Base-by-base conservation (phyloP, 2,329 filamentous ascomycete species). In the Hymenoscyphus occultus region DNA sequence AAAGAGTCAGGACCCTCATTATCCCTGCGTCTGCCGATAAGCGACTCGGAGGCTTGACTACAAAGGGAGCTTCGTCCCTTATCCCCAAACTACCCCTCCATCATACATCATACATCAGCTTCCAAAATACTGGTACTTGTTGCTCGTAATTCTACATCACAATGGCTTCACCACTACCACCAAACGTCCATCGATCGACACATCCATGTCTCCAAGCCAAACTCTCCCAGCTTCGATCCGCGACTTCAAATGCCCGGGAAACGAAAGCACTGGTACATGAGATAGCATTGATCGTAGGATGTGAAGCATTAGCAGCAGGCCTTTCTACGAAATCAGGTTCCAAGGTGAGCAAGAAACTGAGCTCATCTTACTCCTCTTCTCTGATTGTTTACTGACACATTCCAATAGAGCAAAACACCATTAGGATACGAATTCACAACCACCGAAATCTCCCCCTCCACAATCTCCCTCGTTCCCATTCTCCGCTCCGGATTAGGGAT, bases 401-500 rank as follows among this genome's bases (percentile, higher is more conserved):
- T 7, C 39, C 4, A 39, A 59, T 70, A 96, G 91, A 91, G 89
- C 75, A 80, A 84, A 74, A 95, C 92, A 0, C 90, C 92, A 0
- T 83, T 98, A 39, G 91, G 90, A 69, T 92, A 88, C 76, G 79
- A 87, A 68, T 97, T 93, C 79, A 83, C 85, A 14, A 88, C 86
- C 0, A 84, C 86, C 45, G 82, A 81, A 48, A 82, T 92, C 69
- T 66, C 71, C 1, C 77, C 83, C 5, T 89, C 91, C 0, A 78
- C 82, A 59, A 85, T 97, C 71, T 93, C 89, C 61, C 84, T 98
- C 62, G 89, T 98, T 2, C 94, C 94, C 45, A 96, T 98, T 77
- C 85, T 98, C n/a, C 86, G 94, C 67, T 96, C 92, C 3, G 94
- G 94, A 32, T 82, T 97, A 51, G 91, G 87, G 76, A 97, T 98